These are phyloP conservation scores for Fusarium chaquense DNA, from an alignment of 2,329 filamentous ascomycete species.

Conservation along the genomic window DNA sequence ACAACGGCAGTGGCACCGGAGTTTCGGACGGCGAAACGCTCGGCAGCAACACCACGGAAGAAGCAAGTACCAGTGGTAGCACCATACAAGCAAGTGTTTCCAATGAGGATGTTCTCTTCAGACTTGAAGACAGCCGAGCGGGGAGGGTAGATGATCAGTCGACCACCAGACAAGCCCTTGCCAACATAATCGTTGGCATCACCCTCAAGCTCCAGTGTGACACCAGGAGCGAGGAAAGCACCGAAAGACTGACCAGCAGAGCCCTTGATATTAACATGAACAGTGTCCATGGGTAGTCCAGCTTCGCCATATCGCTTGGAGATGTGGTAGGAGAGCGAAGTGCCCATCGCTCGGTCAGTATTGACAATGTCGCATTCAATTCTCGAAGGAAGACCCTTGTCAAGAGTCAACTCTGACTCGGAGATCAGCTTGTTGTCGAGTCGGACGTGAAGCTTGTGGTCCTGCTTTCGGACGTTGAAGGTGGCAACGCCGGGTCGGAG, in stretches of 20 bases:
- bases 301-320: conserved; percentile 91
- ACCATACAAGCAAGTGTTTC: conserved; percentile 95
- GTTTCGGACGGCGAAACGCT: conserved; percentile 96
- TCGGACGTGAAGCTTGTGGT: conserved; percentile 91
- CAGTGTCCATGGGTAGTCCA: conserved; percentile 90
- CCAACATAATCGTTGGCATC: conserved; percentile 97
- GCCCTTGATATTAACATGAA: conserved; percentile 96
- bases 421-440: conserved; percentile 98
- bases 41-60: conserved; percentile 96
- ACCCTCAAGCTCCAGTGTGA: conserved; percentile 94
- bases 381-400: conserved; percentile 91
- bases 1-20: conserved; percentile 96
- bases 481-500: conserved; percentile 94
- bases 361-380: conserved; percentile 98
- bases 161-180: conserved; percentile 93
- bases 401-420: conserved; percentile 92
- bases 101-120: conserved; percentile 93
- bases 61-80: conserved; percentile 91
- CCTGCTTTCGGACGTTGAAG: conserved; percentile 98
- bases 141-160: conserved; percentile 92
- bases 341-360: conserved; percentile 93
- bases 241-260: conserved; percentile 97
- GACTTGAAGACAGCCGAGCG: conserved; percentile 92
- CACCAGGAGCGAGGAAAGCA: conserved; percentile 91
- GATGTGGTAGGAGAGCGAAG: conserved; percentile 95